Base-by-base conservation (phyloP, 768 basidiomycete genomes). In the Trametes sanguinea region DNA sequence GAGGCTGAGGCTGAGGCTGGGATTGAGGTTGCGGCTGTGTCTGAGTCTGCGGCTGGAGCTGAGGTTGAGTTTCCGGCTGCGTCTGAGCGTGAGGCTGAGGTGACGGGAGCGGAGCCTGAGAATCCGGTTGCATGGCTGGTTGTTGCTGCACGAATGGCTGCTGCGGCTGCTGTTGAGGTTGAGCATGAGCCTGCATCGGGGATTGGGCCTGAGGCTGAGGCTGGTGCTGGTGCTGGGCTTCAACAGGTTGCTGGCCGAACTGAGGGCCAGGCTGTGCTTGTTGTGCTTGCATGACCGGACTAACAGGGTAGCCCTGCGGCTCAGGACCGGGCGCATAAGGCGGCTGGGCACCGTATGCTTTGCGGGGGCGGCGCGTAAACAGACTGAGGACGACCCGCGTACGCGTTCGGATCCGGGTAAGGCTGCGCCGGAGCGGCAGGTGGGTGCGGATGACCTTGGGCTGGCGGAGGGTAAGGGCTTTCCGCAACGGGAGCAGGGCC, bases 21-120 rank as follows among this genome's bases (percentile, higher is more conserved):
- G 62, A 60, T 45, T 71, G 74, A 16, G 67, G 48, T 60, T 76
- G 76, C 6, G 63, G 57, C 50, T 65, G 67, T 22, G 62, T 61
- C 43, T 71, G 74, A 27, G 65, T 64, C 40, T 73, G 71, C 16
- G 60, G 68, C 59, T 71, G 74, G 40, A 68, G 53, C 43, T 74
- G 74, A 16, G 61, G 65, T 48, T 63, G 65, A 4, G 60, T 42
- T 51, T 67, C 65, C 7, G 66, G 61, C 55, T 75, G 79, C 13
- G 69, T 71, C 17, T 73, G 72, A 51, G 76, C 76, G 13, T 72
- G 76, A 42, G 61, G 73, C 64, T 69, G 10, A 14, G 10, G 76
- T 11, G 66, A 75, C 66, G 64, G 55, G 51, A 50, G 69, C 40
- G 67, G 73, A n/a, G 66, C 64, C 44, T 72, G 63, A 1, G 72